Conservation (phyloP, 2,329 filamentous ascomycete species). For the Rachicladosporium sp. region DNA sequence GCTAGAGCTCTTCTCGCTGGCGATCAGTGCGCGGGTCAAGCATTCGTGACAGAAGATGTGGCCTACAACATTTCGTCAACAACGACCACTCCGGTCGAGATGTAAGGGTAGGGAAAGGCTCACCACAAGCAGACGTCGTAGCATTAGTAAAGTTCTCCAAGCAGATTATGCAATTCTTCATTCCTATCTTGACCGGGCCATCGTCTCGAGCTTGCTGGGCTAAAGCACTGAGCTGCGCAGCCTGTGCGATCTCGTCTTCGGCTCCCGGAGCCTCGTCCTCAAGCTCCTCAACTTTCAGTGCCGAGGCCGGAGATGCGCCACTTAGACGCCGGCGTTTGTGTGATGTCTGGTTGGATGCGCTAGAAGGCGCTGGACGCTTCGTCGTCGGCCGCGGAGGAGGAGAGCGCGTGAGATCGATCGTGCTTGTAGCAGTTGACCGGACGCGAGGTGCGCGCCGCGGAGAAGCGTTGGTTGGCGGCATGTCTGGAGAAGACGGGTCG, state of each 20-base stretch:
- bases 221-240: conserved; percentile 15
- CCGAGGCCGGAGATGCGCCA: no score
- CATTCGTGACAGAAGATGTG: conserved; percentile 55
- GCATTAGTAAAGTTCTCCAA: conserved; percentile 49
- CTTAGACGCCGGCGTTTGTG: no score
- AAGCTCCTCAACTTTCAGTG: conserved; percentile 7
- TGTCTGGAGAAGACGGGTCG: no score
- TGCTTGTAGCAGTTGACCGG: no score
- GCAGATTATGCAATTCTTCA: conserved; percentile 50
- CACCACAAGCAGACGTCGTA: conserved; percentile 49
- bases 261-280: conserved; percentile 10
- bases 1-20: conserved; percentile 38
- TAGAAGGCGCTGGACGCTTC: no score
- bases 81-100: not conserved
- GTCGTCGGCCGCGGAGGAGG: no score
- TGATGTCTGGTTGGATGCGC: no score
- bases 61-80: conserved; percentile 27
- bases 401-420: no score
- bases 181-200: conserved; percentile 25
- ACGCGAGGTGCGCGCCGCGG: no score
- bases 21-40: conserved; percentile 47
- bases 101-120: conserved; percentile 14
- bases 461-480: no score
- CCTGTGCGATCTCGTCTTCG: conserved; percentile 25
- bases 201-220: conserved; percentile 13